phyloP scores from a whole-genome alignment of 2,329 filamentous ascomycete genomes.

The Saccharata proteae region DNA sequence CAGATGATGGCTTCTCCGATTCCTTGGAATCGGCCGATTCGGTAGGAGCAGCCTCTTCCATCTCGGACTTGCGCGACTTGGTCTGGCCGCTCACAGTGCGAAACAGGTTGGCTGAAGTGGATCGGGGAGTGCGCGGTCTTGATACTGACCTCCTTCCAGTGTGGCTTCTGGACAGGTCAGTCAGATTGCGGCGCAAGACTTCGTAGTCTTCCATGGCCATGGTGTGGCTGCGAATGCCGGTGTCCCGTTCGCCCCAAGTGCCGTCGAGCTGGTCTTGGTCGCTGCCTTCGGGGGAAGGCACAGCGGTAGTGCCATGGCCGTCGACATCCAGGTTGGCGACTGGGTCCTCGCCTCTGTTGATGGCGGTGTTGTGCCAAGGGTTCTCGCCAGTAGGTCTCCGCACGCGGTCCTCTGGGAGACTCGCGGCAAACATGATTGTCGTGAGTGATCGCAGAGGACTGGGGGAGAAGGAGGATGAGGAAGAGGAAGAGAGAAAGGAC shows the following conservation, averaged over 20 bases:
- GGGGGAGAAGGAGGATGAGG: neutral
- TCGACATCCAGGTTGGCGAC: conserved; percentile 8
- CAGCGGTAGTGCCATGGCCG: conserved; percentile 2
- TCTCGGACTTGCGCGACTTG: conserved; percentile 1
- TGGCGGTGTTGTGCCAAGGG: conserved; percentile 21
- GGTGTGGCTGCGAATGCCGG: conserved; percentile 39
- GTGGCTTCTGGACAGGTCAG: conserved; percentile 39
- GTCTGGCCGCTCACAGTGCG: conserved; percentile 13
- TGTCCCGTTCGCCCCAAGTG: conserved; percentile 52
- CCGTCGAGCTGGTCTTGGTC: conserved; percentile 30
- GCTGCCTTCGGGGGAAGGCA: conserved; percentile 13
- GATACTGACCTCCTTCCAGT: too few relatives aligned
- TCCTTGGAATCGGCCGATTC: conserved; percentile 16
- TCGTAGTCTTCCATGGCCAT: conserved; percentile 49
- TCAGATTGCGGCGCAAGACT: conserved; percentile 43
- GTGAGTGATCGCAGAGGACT: neutral
- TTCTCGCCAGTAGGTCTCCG: conserved; percentile 18
- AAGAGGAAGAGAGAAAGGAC: neutral
- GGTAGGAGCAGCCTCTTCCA: conserved; percentile 11
- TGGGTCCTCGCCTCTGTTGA: conserved; percentile 12
- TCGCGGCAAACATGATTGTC: conserved; percentile 15
- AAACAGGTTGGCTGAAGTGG: neutral
- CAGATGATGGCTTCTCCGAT: conserved; percentile 24
- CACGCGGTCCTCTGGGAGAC: conserved; percentile 9
- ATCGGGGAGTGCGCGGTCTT: conserved; percentile 14